phyloP scores from a whole-genome alignment of 2,329 filamentous ascomycete species.

The Cadophora gregata region DNA sequence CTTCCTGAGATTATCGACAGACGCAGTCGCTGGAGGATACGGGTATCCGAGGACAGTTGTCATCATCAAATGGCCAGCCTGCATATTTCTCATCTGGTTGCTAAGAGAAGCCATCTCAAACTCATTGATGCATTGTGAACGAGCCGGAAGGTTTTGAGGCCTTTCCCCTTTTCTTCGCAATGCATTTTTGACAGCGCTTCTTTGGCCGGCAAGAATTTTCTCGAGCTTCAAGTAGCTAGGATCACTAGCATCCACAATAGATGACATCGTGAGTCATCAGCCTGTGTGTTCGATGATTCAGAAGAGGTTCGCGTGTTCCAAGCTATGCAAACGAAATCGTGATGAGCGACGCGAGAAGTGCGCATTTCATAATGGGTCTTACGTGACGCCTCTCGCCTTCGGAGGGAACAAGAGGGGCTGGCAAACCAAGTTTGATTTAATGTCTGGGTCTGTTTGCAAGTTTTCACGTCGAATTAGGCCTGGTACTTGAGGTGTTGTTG shows the following conservation, averaged over 20 bases:
- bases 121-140: neutral
- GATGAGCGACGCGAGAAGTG: neutral
- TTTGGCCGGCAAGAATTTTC: neutral
- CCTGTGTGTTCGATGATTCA: neutral
- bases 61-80: neutral
- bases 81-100: constrained; percentile 1
- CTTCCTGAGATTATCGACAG: neutral
- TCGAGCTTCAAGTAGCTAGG: neutral
- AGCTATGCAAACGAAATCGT: neutral
- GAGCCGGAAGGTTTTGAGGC: neutral
- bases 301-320: neutral
- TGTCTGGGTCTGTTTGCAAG: too few relatives aligned
- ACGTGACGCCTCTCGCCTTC: neutral
- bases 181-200: neutral
- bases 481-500: too few relatives aligned
- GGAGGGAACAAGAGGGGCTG: too few relatives aligned
- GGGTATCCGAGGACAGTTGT: neutral
- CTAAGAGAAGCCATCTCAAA: constrained; percentile 4
- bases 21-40: neutral
- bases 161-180: constrained; percentile 3
- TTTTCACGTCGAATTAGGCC: too few relatives aligned
- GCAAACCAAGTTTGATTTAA: too few relatives aligned
- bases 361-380: neutral
- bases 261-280: neutral
- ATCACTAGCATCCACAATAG: neutral